Base-by-base conservation (phyloP, 352 stramenopile genomes). In the Phytophthora hybrid region DNA sequence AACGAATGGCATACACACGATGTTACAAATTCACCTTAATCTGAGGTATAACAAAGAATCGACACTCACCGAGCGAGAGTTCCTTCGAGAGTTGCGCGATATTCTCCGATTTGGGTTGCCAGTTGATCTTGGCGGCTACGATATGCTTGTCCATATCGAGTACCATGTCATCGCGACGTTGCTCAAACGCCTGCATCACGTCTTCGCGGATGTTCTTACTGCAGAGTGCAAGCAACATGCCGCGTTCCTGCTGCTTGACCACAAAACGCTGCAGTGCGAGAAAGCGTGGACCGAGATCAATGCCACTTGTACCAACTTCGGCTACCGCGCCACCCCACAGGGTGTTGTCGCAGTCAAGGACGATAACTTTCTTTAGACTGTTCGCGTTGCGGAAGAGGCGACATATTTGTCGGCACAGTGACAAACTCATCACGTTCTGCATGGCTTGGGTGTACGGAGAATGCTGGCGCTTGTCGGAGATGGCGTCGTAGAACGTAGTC, bases 261-360 rank as follows among this genome's bases (percentile, higher is more conserved):
- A 87, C 78, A 39, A 94, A 93, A 16, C 74, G 81, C 67, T 94
- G 87, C 23, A 94, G 76, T 5, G 80, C 64, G 9, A 88, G 58
- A 76, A 89, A 90, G 2, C 68, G 66, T 1, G 71, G 64, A 8
- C 60, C 79, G 59, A 94, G 71, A 9, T 78, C 61, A 18, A 94
- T 76, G 0, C 65, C 73, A 0, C 63, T 51, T 0, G 74, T 49
- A 3, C 85, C 87, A 14, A 92, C 57, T 66, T 94, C 87, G 0
- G 87, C 86, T 18, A 92, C 80, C 0, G 85, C 82, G 2, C 87
- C 85, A 23, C 83, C 77, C 87, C 87, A 94, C 3, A 94, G 55
- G 4, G 87, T 94, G 55, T 94, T 91, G 63, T 94, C 87, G 59
- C 87, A 94, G 64, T 94, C 87, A 2, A 94, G 78, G 23, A 92